Evolutionary conservation across 441 rosid genomes (phyloP), one percentile per base, ranked within the genome.

Genomic region (Kokia cookei): DNA sequence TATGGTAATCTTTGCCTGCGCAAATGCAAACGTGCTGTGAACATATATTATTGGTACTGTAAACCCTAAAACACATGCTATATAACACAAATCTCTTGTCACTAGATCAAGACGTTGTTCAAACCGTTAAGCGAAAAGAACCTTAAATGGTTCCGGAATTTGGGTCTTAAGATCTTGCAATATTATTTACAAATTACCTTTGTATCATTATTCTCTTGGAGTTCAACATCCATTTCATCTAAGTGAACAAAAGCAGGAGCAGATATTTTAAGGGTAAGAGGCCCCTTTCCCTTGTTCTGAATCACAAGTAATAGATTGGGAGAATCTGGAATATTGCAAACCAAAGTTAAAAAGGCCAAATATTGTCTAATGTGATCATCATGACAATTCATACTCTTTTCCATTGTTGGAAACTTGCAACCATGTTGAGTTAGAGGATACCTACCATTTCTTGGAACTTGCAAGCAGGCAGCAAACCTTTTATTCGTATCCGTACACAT

Each of bases 361-460:
- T 3, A 54, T 68, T 63, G 43, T 14, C 53, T 7, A 24, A 9
- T 5, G 17, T 4, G 15, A 26, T 76, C 55, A 60, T 37, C 7
- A 29, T 60, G 32, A 8, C 42, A 7, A 19, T 48, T 29, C 24
- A 32, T 60, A 47, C n/a, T 14, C 43, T 26, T 43, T 22, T 15
- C 47, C 10, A 75, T 14, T 42, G 27, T 43, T 15, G 24, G 13
- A 57, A 17, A 66, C 22, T 47, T 10, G 66, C 73, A 43, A 57
- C 19, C 29, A 27, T 57, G 10, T 1, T 4, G 2, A 50, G 51
- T 32, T 69, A 53, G 11, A 69, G 58, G 19, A 19, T 5, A 37
- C 84, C 66, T 70, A 91, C 97, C 97, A 73, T 88, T 86, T 74
- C 95, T 93, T 0, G 96, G 90, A 73, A 90, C 93, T 70, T 88